A percentile compares a stretch with the other conserved stretches of the same genome.
Evolutionary conservation across 257 asterid species (phyloP).

Genomic region (Solanum pimpinellifolium): DNA sequence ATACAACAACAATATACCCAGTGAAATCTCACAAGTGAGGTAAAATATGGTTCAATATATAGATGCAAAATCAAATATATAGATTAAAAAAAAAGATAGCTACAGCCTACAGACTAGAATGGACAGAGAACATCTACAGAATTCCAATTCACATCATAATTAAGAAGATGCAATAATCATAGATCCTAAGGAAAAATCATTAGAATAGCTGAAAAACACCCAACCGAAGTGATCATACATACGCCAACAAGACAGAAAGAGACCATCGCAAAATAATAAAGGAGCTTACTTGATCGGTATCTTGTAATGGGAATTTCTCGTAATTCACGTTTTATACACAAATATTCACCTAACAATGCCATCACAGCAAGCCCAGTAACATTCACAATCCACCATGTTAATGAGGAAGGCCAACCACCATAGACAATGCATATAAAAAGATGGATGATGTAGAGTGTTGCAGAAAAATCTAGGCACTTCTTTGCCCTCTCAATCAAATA

Average conservation of each 20-base stretch:
- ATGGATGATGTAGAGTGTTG: slow-evolving; percentile 69
- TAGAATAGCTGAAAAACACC: neutral
- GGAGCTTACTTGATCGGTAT: slow-evolving; percentile 58
- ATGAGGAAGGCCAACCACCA: slow-evolving; percentile 94
- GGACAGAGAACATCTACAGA: neutral
- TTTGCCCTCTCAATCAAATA: slow-evolving; percentile 83
- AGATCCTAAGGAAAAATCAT: neutral
- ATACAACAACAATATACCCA: neutral
- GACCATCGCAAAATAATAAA: neutral
- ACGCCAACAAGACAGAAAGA: neutral
- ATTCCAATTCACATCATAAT: neutral
- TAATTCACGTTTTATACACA: slow-evolving; percentile 67
- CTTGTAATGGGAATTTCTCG: slow-evolving; percentile 68
- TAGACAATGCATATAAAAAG: slow-evolving; percentile 64
- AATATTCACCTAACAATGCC: slow-evolving; percentile 75
- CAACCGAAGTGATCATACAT: neutral
- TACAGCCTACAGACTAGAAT: neutral
- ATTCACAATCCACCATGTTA: slow-evolving; percentile 91
- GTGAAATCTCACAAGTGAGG: neutral
- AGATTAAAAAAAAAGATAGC: neutral
- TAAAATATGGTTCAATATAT: neutral
- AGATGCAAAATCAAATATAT: neutral
- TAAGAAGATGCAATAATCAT: neutral
- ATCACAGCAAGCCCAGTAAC: slow-evolving; percentile 66
- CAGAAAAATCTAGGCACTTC: slow-evolving; percentile 89